These are phyloP conservation scores for Lomentospora prolificans DNA, from an alignment of 2,329 filamentous ascomycete species.

Conservation along the genomic window DNA sequence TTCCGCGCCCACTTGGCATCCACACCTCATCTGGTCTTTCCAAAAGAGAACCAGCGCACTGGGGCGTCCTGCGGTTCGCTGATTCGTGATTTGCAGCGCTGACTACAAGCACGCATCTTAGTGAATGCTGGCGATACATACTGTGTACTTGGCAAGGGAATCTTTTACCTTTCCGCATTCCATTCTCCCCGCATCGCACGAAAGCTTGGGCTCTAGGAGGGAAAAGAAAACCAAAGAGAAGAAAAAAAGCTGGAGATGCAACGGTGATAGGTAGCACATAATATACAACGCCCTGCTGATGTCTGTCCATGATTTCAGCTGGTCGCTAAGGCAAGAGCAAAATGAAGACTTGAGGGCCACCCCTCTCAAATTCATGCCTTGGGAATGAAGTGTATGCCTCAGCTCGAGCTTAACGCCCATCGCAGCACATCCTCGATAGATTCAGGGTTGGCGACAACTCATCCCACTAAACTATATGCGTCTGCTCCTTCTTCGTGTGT, in stretches of 20 bases:
- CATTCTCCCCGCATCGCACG: too few relatives aligned
- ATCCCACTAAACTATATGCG: not conserved
- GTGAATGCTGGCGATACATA: too few relatives aligned
- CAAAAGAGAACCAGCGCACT: not conserved
- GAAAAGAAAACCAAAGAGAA: too few relatives aligned
- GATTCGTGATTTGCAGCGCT: not conserved
- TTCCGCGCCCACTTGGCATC: not conserved
- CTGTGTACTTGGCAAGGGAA: too few relatives aligned
- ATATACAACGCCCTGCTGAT: not conserved
- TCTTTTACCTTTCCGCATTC: too few relatives aligned
- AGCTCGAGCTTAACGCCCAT: too few relatives aligned
- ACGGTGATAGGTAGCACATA: not conserved
- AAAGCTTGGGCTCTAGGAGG: too few relatives aligned
- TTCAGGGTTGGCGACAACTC: too few relatives aligned
- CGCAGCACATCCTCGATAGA: too few relatives aligned
- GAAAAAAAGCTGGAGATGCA: not conserved
- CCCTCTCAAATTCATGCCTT: not conserved
- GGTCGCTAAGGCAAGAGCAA: not conserved
- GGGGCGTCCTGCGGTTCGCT: not conserved
- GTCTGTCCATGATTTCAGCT: not conserved
- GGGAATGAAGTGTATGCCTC: not conserved
- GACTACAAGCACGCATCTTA: too few relatives aligned
- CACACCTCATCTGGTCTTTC: not conserved
- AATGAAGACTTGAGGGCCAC: not conserved
- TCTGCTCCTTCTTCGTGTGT: not conserved